Evolutionary conservation across 1,284 basidiomycete species (phyloP).

Genomic region (Lignosus rhinocerotis): DNA sequence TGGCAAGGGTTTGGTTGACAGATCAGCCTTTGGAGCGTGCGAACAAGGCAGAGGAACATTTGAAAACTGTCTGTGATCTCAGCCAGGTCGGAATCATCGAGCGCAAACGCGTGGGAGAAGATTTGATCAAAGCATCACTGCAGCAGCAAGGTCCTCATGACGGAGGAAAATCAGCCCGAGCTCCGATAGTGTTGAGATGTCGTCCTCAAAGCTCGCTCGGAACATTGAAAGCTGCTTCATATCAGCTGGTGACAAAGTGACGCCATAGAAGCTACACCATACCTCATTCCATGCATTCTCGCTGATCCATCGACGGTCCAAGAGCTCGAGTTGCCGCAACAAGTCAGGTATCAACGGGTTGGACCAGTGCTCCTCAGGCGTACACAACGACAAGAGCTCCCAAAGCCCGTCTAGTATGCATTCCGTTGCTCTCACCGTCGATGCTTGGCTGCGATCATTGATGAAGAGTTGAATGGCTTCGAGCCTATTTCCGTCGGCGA

Average conservation of each 20-base stretch:
- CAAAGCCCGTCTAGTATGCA: conserved; percentile 32
- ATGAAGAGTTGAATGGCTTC: conserved; percentile 52
- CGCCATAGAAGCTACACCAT: not conserved
- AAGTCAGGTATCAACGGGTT: conserved; percentile 7
- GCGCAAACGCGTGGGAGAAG: conserved; percentile 26
- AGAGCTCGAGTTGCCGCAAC: conserved; percentile 1
- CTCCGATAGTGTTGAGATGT: conserved; percentile 28
- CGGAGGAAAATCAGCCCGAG: conserved; percentile 32
- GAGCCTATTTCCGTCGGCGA: conserved; percentile 47
- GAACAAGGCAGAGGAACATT: conserved; percentile 39
- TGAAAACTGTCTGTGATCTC: conserved; percentile 35
- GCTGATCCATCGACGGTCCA: conserved; percentile 5
- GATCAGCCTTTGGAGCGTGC: conserved; percentile 35
- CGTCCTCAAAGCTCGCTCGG: conserved; percentile 32
- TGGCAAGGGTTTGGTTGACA: conserved; percentile 32
- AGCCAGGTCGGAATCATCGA: conserved; percentile 14
- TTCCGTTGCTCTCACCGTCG: conserved; percentile 23
- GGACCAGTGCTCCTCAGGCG: not conserved
- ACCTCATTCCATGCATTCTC: conserved; percentile 21
- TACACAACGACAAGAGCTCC: conserved; percentile 18
- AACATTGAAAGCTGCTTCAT: conserved; percentile 40
- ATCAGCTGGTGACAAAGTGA: not conserved
- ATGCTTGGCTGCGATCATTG: conserved; percentile 29
- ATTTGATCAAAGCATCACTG: conserved; percentile 43
- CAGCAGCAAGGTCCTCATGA: conserved; percentile 32